Evolutionary conservation across 192 early-diverging fungal genomes (phyloP).

Genomic region (Linnemannia zychae): DNA sequence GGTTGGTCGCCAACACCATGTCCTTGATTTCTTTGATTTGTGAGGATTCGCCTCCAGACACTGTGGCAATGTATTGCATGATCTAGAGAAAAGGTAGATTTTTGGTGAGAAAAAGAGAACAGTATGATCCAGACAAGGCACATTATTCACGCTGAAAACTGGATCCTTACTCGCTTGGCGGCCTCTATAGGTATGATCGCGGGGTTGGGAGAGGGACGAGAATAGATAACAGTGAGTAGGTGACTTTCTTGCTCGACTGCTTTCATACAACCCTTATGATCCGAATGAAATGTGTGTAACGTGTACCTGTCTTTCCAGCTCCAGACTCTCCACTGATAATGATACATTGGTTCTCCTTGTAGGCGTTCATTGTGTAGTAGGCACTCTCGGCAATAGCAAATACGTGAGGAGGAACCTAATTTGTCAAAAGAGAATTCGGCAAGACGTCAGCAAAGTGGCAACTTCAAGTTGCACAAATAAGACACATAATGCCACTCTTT

Average conservation of each 20-base stretch:
- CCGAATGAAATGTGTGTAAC: neutral
- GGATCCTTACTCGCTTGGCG: constrained; percentile 73
- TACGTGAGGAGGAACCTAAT: constrained; percentile 93
- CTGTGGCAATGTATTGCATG: constrained; percentile 99
- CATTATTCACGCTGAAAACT: too few species aligned
- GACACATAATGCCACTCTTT: neutral
- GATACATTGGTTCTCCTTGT: constrained; percentile 99
- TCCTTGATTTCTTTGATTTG: constrained; percentile 96
- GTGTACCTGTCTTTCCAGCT: constrained; percentile 85
- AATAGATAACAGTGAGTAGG: neutral
- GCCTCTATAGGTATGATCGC: constrained; percentile 67
- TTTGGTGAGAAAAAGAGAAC: neutral
- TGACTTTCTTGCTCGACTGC: neutral
- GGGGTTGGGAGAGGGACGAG: neutral
- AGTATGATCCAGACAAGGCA: too few species aligned
- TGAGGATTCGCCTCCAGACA: constrained; percentile 84
- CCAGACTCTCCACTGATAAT: constrained; percentile 98
- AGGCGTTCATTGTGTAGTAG: constrained; percentile 95
- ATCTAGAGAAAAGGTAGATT: constrained; percentile 60
- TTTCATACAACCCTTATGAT: neutral
- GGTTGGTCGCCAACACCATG: constrained; percentile 99
- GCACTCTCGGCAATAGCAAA: constrained; percentile 95
- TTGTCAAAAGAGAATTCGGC: neutral
- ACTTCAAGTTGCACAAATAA: constrained; percentile 5
- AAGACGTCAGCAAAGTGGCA: constrained; percentile 4